A percentile compares a stretch with the other conserved stretches of the same genome.
These are phyloP conservation scores for Erythrophleum fordii DNA, from an alignment of 306 rosid species.

Conservation along the genomic window DNA sequence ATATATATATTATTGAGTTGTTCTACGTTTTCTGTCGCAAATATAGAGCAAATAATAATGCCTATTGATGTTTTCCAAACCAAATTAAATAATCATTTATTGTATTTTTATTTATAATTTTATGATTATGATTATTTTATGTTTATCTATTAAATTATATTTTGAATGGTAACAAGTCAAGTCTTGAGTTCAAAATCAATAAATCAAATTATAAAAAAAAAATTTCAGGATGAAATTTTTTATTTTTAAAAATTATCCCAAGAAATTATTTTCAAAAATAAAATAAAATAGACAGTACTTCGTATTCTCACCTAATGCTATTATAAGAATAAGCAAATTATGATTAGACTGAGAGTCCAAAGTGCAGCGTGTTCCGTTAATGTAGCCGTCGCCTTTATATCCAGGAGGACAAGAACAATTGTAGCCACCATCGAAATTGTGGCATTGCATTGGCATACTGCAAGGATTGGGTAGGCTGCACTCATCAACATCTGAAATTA, in stretches of 20 bases:
- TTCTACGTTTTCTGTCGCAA: no score
- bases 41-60: no score
- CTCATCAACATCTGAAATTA: constrained; percentile 15
- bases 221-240: background rate
- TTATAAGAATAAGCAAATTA: background rate
- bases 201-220: no score
- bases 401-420: background rate
- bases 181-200: no score
- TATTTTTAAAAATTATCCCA: background rate
- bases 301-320: background rate
- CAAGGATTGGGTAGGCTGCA: background rate
- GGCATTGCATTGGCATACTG: background rate
- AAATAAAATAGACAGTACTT: background rate
- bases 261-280: background rate
- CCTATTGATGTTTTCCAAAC: no score
- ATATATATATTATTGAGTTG: no score
- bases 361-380: background rate
- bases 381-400: background rate
- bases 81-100: no score
- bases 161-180: no score
- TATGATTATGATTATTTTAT: no score
- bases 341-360: background rate
- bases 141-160: no score
- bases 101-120: no score
- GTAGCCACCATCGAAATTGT: background rate